Evolutionary conservation across 2,329 filamentous ascomycete species (phyloP).

Genomic region (Teratosphaeria destructans): DNA sequence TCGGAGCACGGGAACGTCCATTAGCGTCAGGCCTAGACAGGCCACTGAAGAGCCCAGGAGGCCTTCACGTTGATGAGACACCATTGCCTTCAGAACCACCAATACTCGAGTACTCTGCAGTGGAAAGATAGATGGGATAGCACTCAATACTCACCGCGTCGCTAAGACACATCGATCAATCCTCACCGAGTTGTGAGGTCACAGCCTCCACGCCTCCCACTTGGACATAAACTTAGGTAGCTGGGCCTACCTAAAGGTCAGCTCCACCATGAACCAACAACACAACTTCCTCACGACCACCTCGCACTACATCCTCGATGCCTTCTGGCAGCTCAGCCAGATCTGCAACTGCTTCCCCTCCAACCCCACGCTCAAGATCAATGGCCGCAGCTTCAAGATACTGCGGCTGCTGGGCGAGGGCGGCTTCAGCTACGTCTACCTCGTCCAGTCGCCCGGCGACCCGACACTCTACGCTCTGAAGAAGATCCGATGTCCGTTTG

Average conservation of each 20-base stretch:
- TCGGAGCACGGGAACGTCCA: no score
- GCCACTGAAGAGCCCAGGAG: no score
- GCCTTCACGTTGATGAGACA: no score
- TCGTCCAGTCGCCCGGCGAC: slow-evolving; percentile 80
- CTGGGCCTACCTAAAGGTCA: not conserved
- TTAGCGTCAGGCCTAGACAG: no score
- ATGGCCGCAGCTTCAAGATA: slow-evolving; percentile 91
- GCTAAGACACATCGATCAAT: no score
- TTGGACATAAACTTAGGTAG: no score
- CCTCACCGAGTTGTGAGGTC: no score
- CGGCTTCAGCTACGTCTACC: slow-evolving; percentile 97
- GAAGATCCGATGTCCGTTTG: slow-evolving; percentile 97
- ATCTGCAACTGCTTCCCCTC: slow-evolving; percentile 95
- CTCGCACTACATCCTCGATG: slow-evolving; percentile 62
- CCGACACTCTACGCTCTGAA: slow-evolving; percentile 88
- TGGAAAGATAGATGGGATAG: no score
- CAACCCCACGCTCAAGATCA: slow-evolving; percentile 89
- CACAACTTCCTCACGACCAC: slow-evolving; percentile 22
- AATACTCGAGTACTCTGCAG: no score
- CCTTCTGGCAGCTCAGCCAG: slow-evolving; percentile 84
- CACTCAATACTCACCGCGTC: no score
- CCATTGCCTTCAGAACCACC: no score
- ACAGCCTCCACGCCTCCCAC: no score
- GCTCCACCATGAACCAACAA: slow-evolving; percentile 4
- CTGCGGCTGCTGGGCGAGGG: slow-evolving; percentile 89